phyloP scores from a whole-genome alignment of 495 filamentous ascomycete species.

The Penicillium verhagenii region DNA sequence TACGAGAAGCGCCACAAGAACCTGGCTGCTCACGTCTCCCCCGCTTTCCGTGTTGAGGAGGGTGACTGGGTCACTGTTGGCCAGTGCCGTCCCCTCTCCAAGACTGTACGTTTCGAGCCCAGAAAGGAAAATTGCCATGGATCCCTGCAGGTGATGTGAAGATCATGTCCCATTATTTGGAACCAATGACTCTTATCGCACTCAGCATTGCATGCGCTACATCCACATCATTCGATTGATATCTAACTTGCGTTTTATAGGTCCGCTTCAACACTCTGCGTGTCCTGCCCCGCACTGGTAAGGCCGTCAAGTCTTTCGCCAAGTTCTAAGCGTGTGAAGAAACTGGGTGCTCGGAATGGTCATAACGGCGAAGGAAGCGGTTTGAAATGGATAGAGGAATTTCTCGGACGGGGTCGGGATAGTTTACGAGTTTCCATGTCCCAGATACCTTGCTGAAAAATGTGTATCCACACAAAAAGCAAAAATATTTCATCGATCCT shows the following conservation, averaged over 20 bases:
- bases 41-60: slow-evolving; percentile 99
- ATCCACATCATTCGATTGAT: not conserved
- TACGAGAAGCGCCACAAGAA: slow-evolving; percentile 99
- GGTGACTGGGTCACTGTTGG: slow-evolving; percentile 99
- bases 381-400: slow-evolving; percentile 44
- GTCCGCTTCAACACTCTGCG: slow-evolving; percentile 99
- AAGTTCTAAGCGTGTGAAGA: slow-evolving; percentile 76
- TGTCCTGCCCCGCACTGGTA: slow-evolving; percentile 92
- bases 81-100: slow-evolving; percentile 96
- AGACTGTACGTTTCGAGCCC: slow-evolving; percentile 76
- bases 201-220: not conserved
- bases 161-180: not conserved
- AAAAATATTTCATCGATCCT: slow-evolving; percentile 43
- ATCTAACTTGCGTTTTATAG: slow-evolving; percentile 46
- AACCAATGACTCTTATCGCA: not conserved
- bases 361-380: slow-evolving; percentile 42
- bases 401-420: slow-evolving; percentile 45
- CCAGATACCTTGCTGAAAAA: slow-evolving; percentile 49
- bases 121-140: not conserved
- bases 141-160: not conserved
- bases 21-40: slow-evolving; percentile 95
- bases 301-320: slow-evolving; percentile 93
- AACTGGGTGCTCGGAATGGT: slow-evolving; percentile 39
- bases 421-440: slow-evolving; percentile 51
- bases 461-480: slow-evolving; percentile 50